A percentile compares a stretch with the other conserved stretches of the same genome.
Conservation (phyloP, 148 eudicot species). For the Amaranthus cruentus region DNA sequence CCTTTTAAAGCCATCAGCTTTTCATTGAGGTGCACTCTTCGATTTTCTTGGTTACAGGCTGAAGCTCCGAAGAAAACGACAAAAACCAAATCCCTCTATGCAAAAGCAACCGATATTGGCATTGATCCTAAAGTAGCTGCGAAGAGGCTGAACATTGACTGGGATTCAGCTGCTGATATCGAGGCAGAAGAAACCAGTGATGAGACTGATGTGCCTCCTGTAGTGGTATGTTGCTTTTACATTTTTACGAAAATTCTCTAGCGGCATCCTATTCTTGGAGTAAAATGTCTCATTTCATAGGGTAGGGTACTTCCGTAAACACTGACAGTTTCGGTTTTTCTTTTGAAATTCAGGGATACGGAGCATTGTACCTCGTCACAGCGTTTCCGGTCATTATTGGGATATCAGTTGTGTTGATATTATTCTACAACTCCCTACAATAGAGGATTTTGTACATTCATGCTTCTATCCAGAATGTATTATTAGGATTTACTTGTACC, state of each 20-base stretch:
- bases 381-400: conserved; percentile 84
- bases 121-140: conserved; percentile 83
- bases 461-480: background rate
- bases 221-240: conserved; percentile 45
- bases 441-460: conserved; percentile 13
- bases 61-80: conserved; percentile 46
- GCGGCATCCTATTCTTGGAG: background rate
- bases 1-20: background rate
- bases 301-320: conserved; percentile 6
- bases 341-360: conserved; percentile 54
- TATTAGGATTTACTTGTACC: too few relatives aligned
- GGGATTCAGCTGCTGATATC: conserved; percentile 97
- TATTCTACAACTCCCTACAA: conserved; percentile 82
- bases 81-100: conserved; percentile 68
- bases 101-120: conserved; percentile 86
- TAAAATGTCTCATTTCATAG: conserved; percentile 15
- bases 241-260: background rate
- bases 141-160: conserved; percentile 74
- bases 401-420: conserved; percentile 71
- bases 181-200: conserved; percentile 40
- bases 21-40: conserved; percentile 9
- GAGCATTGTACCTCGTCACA: conserved; percentile 76
- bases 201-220: conserved; percentile 64
- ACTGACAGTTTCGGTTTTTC: background rate
- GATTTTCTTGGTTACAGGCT: conserved; percentile 34